Evolutionary conservation across 768 basidiomycete genomes (phyloP).

Genomic region (Leccinum variicolor): DNA sequence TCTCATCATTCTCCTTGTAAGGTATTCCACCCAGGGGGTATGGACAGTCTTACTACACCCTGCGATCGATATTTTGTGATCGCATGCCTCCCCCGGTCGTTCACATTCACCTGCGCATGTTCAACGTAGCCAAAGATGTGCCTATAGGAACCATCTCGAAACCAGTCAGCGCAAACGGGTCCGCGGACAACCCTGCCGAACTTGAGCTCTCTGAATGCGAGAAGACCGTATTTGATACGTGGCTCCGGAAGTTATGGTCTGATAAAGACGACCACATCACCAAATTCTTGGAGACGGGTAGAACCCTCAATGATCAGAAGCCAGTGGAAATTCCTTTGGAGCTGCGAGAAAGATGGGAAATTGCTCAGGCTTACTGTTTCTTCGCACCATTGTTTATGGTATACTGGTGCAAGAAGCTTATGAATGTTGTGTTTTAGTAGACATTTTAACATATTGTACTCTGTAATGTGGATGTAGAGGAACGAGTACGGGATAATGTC

Average conservation of each 20-base stretch:
- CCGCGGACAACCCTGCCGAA: constrained; percentile 32
- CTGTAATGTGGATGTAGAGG: constrained; percentile 4
- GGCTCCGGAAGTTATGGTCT: constrained; percentile 79
- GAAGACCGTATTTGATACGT: constrained; percentile 68
- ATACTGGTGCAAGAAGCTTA: constrained; percentile 46
- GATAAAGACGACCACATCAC: constrained; percentile 82
- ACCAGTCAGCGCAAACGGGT: constrained; percentile 29
- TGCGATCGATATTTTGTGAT: constrained; percentile 83
- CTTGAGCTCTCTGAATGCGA: constrained; percentile 56
- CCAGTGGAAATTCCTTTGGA: constrained; percentile 56
- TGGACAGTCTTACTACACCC: constrained; percentile 86
- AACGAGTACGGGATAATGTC: background rate
- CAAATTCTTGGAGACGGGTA: constrained; percentile 53
- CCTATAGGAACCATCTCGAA: constrained; percentile 63
- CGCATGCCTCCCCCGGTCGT: constrained; percentile 79
- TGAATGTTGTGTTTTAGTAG: constrained; percentile 17
- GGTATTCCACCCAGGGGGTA: constrained; percentile 77
- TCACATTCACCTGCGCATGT: constrained; percentile 83
- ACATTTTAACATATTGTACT: constrained; percentile 8
- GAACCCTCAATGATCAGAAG: constrained; percentile 36
- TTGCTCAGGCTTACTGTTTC: constrained; percentile 67
- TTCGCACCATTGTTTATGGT: constrained; percentile 55
- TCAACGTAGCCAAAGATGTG: constrained; percentile 61
- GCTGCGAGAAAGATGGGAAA: constrained; percentile 51
- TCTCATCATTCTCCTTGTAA: constrained; percentile 24